Base-by-base conservation (phyloP, 2,329 filamentous ascomycete species). In the Trichoderma gracile region DNA sequence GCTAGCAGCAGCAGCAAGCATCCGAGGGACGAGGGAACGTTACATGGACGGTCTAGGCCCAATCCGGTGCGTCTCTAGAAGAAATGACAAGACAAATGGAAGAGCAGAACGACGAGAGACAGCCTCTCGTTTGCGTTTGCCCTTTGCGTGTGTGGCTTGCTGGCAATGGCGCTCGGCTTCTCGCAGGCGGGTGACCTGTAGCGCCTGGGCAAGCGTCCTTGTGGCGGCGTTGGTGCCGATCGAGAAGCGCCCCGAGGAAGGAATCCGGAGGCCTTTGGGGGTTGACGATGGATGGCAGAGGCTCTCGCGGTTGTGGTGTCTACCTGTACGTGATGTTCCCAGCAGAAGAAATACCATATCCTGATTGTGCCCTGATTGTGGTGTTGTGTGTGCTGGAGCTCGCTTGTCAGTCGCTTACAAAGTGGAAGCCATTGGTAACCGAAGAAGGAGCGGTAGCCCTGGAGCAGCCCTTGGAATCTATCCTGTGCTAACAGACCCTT, bases 181-280 rank as follows among this genome's bases (percentile, higher is more conserved):
- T 63, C 43, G 54, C 46, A 57, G 54, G 62, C 62, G 55, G 62
- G 62, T 59, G 62, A 53, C 62, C 54, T 46, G n/a, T 63, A 30
- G 25, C 21, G 23, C 55, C 38, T 59, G 55, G 33, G 55, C 49
- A 59, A 59, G 56, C 56, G 25, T 38, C 25, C 30, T 38, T 27
- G 56, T 27, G 56, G 45, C 56, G 45, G 56, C 46, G 56, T 27
- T 42, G 56, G 56, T 50, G 45, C 56, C 56, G 56, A 59, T 59
- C 56, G 56, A 59, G 56, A 59, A 59, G 56, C 47, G 47, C 38
- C 38, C 14, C 38, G 25, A 23, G 47, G 55, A 61, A 61, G 38
- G 47, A 33, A 40, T 42, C 21, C n/a, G n/a, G 53, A 43, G 30
- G 50, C 8, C 17, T 19, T 17, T 42, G 33, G 52, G 52, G 21